Base-by-base conservation (phyloP, 2,329 filamentous ascomycete species). In the Fusarium lyarnte region DNA sequence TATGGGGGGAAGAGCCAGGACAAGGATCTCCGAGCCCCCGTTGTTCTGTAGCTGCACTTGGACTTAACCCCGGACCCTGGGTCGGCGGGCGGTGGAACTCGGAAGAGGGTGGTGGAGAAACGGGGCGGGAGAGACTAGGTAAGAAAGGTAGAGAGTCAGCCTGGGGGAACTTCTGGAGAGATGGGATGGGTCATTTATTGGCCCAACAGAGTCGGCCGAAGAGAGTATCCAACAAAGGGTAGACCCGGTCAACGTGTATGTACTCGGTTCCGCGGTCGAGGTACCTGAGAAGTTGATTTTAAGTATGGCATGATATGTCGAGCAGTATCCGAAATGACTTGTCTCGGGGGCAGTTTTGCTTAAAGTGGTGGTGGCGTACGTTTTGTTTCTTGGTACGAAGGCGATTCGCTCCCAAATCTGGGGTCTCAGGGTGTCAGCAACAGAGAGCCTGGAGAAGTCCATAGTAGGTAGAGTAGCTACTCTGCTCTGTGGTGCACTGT, bases 31-130 rank as follows among this genome's bases (percentile, higher is more conserved):
- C 49, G 42, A 63, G 63, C 54, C 61, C 58, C 57, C 59, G 35
- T 61, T 63, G 51, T 62, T 59, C 60, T 39, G 57, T 60, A 59
- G 63, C 61, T 58, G 55, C 58, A 64, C 65, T 51, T 69, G 49
- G 38, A 47, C 58, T 69, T 58, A 62, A 76, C 74, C 75, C 74
- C 70, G 63, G 74, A 76, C 73, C 75, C 61, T 72, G 66, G 68
- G 67, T 57, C 53, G 63, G 58, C 42, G 52, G 58, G 65, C 64
- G 74, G 74, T 74, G 74, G 74, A 64, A 58, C 66, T 69, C 65
- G 58, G 66, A 74, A 64, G 64, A 75, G 73, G 72, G 76, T 75
- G 75, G 76, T 75, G 76, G 76, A 69, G 76, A 74, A 66, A 27
- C 45, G 53, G 46, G 66, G 66, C 63, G 64, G 69, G 66, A 63